These are phyloP conservation scores for Ophiostoma ulmi DNA, from an alignment of 2,329 filamentous ascomycete species.

Conservation along the genomic window DNA sequence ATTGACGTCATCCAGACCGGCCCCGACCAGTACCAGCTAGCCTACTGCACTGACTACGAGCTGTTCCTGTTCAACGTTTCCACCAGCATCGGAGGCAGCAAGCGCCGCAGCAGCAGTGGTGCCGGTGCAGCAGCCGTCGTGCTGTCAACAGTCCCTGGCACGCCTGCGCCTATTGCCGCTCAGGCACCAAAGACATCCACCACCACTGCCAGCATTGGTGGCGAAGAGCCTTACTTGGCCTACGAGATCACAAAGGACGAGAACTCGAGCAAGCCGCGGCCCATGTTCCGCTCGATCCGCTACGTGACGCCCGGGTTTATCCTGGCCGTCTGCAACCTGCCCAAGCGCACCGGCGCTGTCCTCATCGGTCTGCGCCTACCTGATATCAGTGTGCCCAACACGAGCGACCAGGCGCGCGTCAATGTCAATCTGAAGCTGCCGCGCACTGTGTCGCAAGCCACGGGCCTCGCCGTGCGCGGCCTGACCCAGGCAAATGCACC, in stretches of 20 bases:
- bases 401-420: constrained; percentile 40
- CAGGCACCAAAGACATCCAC: neutral
- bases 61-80: constrained; percentile 61
- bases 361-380: constrained; percentile 52
- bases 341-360: constrained; percentile 53
- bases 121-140: neutral
- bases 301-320: constrained; percentile 56
- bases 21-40: constrained; percentile 61
- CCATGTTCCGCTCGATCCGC: constrained; percentile 54
- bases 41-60: constrained; percentile 72
- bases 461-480: constrained; percentile 70
- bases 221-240: constrained; percentile 45
- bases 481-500: constrained; percentile 54
- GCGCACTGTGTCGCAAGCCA: constrained; percentile 62
- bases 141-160: neutral
- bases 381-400: constrained; percentile 32
- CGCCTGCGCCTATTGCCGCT: neutral
- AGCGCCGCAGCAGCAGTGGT: neutral
- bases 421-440: constrained; percentile 56
- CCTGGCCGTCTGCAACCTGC: constrained; percentile 54
- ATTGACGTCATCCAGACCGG: constrained; percentile 62
- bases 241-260: constrained; percentile 52
- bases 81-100: constrained; percentile 38
- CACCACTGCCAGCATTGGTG: constrained; percentile 20
- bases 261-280: constrained; percentile 38